Conservation (phyloP, 2,329 filamentous ascomycete species). For the Fusarium globosum region DNA sequence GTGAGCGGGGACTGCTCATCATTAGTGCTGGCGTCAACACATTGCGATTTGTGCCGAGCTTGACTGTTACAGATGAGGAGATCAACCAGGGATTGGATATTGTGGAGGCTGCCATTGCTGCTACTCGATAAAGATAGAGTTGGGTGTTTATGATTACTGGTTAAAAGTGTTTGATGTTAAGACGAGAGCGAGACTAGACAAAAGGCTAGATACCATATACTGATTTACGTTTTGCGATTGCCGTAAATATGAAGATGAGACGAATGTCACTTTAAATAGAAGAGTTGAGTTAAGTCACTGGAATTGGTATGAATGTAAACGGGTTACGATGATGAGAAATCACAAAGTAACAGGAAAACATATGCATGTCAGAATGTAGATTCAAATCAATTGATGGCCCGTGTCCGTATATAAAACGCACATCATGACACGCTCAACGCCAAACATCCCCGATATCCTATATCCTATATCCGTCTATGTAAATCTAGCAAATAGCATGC, state of each 20-base stretch:
- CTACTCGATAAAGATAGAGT: slow-evolving; percentile 49
- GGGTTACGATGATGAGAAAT: neutral
- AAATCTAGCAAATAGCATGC: slow-evolving; percentile 79
- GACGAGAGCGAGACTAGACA: slow-evolving; percentile 31
- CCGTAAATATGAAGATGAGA: neutral
- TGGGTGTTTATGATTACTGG: neutral
- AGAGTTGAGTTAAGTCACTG: neutral
- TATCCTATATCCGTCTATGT: slow-evolving; percentile 10
- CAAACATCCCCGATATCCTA: slow-evolving; percentile 17
- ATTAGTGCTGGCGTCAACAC: slow-evolving; percentile 96
- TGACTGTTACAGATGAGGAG: slow-evolving; percentile 83
- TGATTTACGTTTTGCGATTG: slow-evolving; percentile 16
- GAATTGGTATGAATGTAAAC: accelerated
- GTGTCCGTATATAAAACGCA: slow-evolving; percentile 20
- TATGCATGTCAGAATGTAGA: neutral
- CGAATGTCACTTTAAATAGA: neutral
- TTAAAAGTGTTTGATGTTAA: slow-evolving; percentile 12
- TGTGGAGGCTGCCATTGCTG: slow-evolving; percentile 72
- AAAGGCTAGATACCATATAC: slow-evolving; percentile 31
- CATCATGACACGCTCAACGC: slow-evolving; percentile 37
- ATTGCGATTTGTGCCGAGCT: slow-evolving; percentile 87
- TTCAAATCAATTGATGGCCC: slow-evolving; percentile 22
- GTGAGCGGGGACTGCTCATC: slow-evolving; percentile 87
- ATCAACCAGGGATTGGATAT: slow-evolving; percentile 82
- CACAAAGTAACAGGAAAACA: neutral